phyloP scores from a whole-genome alignment of 1,284 basidiomycete species.

The Rhodotorula sp. region DNA sequence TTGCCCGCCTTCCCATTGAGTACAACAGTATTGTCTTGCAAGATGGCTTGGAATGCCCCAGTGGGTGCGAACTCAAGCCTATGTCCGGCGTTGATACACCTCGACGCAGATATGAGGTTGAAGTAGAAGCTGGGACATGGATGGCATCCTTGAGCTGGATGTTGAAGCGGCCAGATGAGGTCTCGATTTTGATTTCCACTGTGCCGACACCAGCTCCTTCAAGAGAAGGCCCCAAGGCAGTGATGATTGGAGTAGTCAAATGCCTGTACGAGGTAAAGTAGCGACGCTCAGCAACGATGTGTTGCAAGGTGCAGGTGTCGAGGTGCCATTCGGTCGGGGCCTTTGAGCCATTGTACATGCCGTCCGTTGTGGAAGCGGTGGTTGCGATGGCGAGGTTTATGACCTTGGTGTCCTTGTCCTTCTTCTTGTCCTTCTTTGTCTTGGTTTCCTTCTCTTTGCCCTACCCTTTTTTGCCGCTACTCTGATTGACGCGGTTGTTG shows the following conservation, averaged over 20 bases:
- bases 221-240: not conserved
- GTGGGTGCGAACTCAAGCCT: no score
- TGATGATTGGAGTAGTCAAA: not conserved
- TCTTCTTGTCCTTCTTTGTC: not conserved
- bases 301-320: not conserved
- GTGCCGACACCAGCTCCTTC: not conserved
- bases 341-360: not conserved
- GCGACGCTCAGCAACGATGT: not conserved
- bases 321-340: not conserved
- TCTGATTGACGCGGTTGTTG: not conserved
- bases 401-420: not conserved
- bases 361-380: not conserved
- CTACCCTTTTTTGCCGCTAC: no score
- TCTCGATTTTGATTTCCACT: not conserved
- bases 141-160: not conserved
- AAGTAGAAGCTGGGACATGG: not conserved
- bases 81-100: not conserved
- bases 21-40: not conserved
- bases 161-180: not conserved
- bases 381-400: not conserved
- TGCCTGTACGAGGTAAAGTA: not conserved
- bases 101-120: slow-evolving; percentile 4
- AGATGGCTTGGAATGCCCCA: not conserved
- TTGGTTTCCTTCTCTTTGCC: not conserved
- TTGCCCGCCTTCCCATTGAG: not conserved